Base-by-base conservation (phyloP, 2,329 filamentous ascomycete species). In the Metarhizium sp. region DNA sequence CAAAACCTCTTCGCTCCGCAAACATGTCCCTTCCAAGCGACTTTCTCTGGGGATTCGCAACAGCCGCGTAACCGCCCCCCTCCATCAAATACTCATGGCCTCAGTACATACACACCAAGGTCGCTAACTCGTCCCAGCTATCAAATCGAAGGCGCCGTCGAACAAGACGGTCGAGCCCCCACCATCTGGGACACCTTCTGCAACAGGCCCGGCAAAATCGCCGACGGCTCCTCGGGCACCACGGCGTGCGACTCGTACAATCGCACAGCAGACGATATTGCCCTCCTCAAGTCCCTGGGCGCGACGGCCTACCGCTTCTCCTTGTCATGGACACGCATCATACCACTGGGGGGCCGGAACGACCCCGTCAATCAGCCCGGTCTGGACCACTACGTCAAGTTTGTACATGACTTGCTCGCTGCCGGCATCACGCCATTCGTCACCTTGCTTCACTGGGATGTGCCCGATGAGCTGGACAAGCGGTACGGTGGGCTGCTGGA, bases 101-200 rank as follows among this genome's bases (percentile, higher is more conserved):
- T 25, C 25, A 25, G 25, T 25, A 16, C n/a, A 43, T 25, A 16
- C n/a, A 43, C 4, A 6, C 5, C 40, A 43, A 18, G n/a, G 7
- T 20, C 7, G 43, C 43, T 46, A 25, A 46, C 43, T n/a, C 43
- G 6, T 29, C 20, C n/a, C 66, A 94, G 90, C 67, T 95, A 94
- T 75, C 90, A 95, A 70, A 88, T 95, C 63, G 90, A 95, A 75
- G 90, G 90, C 56, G 84, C 84, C 50, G 76, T 79, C 43, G 76
- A 86, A 50, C 81, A 86, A 66, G 90, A 92, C 67, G 90, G 90
- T 60, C 87, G 90, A 60, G 87, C 82, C 25, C 85, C 88, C 54
- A 90, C 87, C 59, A 94, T 95, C 70, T 95, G 90, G 90, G 90
- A 95, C 72, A 86, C 81, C n/a, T 95, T 95, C 75, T 92, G 87